Conservation (phyloP, 2,329 filamentous ascomycete species). For the Aaosphaeria arxii region DNA sequence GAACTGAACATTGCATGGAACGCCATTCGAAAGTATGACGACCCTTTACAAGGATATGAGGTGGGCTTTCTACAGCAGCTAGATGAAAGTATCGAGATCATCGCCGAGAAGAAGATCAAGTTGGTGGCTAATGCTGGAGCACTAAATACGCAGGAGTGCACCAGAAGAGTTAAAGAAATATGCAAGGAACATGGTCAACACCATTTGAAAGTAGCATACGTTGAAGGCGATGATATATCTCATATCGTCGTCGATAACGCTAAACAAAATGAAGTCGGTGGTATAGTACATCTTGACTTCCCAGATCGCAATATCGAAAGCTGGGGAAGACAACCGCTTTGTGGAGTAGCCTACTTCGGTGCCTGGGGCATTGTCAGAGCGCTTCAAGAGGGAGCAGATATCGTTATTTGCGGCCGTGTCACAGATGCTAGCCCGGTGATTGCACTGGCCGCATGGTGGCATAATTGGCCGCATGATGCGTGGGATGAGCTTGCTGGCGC, state of each 20-base stretch:
- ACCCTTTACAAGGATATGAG: conserved; percentile 36
- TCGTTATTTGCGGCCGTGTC: conserved; percentile 13
- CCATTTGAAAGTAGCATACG: conserved; percentile 27
- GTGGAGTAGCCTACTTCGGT: conserved; percentile 42
- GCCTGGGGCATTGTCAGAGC: conserved; percentile 18
- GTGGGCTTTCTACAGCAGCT: conserved; percentile 50
- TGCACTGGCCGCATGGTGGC: conserved; percentile 53
- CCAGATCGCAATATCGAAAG: too few relatives aligned
- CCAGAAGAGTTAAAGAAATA: conserved; percentile 13
- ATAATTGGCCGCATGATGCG: conserved; percentile 46
- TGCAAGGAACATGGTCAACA: conserved; percentile 7
- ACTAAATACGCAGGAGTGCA: conserved; percentile 13
- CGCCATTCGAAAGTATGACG: conserved; percentile 32
- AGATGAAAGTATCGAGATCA: conserved; percentile 31
- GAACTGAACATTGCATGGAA: conserved; percentile 29
- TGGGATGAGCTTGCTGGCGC: conserved; percentile 50
- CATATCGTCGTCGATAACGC: too few relatives aligned
- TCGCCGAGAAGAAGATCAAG: conserved; percentile 19
- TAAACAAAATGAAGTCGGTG: too few relatives aligned
- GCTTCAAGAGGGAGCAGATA: conserved; percentile 11
- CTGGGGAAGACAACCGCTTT: too few relatives aligned
- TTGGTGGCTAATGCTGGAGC: conserved; percentile 22
- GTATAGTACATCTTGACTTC: too few relatives aligned
- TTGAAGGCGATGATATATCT: conserved; percentile 39
- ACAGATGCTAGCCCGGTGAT: conserved; percentile 39